These are phyloP conservation scores for Turritis glabra DNA, from an alignment of 345 rosid species.

Conservation along the genomic window DNA sequence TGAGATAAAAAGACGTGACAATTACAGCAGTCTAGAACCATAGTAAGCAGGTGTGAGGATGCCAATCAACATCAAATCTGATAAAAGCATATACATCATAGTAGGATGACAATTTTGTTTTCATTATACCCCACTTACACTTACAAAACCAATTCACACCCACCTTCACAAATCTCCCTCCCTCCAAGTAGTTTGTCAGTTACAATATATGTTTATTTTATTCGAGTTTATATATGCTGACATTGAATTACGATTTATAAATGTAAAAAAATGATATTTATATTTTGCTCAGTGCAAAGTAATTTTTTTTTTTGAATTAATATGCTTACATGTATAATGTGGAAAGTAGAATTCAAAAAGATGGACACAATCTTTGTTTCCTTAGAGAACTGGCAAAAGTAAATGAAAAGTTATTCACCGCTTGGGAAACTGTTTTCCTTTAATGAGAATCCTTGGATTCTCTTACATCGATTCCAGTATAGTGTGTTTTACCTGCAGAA, in stretches of 20 bases:
- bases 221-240: not conserved
- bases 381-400: not conserved
- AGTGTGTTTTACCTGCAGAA: too few species aligned
- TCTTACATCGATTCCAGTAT: too few species aligned
- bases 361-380: not conserved
- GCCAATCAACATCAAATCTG: constrained; percentile 11
- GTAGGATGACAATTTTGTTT: constrained; percentile 15
- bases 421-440: too few species aligned
- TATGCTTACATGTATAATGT: not conserved
- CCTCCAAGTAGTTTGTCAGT: not conserved
- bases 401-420: too few species aligned
- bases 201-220: not conserved
- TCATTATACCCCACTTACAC: constrained; percentile 10
- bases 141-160: constrained; percentile 9
- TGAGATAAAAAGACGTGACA: not conserved
- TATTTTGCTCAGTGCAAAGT: not conserved
- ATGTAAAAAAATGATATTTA: not conserved
- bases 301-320: not conserved
- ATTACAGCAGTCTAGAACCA: not conserved
- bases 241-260: not conserved
- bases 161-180: not conserved
- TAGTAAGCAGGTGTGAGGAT: constrained; percentile 3
- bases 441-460: too few species aligned
- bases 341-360: not conserved
- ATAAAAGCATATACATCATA: constrained; percentile 15